phyloP scores from a whole-genome alignment of 805 yeast species.

The Myxozyma melibiosi region DNA sequence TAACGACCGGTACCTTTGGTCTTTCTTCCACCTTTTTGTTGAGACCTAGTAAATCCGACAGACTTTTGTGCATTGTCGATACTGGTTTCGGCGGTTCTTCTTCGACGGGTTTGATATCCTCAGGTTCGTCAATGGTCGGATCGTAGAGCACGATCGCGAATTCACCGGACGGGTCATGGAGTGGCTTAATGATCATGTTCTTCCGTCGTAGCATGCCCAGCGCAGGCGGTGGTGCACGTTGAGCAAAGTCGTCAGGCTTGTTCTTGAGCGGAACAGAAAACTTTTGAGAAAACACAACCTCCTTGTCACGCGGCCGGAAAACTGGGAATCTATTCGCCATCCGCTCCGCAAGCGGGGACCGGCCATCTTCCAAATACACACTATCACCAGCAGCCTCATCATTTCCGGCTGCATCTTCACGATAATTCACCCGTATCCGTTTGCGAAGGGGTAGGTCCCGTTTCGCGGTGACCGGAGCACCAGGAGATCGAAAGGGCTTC shows the following conservation, averaged over 20 bases:
- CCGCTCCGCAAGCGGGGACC: conserved; percentile 12
- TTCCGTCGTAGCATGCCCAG: conserved; percentile 76
- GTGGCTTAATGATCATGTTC: conserved; percentile 76
- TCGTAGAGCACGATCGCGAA: conserved; percentile 93
- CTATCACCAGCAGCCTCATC: conserved; percentile 11
- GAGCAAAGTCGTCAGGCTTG: conserved; percentile 17
- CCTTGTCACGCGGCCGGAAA: conserved; percentile 21
- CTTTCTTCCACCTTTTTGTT: conserved; percentile 53
- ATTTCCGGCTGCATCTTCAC: conserved; percentile 16
- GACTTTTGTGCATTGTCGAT: conserved; percentile 53
- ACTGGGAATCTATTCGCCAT: conserved; percentile 22
- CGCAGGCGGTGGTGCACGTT: conserved; percentile 63
- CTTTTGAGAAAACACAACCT: conserved; percentile 24
- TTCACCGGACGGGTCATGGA: conserved; percentile 94
- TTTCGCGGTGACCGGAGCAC: background rate
- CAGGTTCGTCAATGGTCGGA: conserved; percentile 76
- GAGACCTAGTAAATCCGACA: conserved; percentile 81
- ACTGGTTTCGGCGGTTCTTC: background rate
- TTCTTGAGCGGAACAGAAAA: conserved; percentile 27
- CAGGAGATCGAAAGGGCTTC: conserved; percentile 30
- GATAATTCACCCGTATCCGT: conserved; percentile 32
- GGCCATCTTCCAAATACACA: conserved; percentile 16
- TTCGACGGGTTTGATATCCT: conserved; percentile 16
- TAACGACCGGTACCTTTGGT: conserved; percentile 92
- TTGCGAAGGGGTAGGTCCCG: conserved; percentile 30